Percentiles rank a stretch among this genome's conserved stretches.
Conservation (phyloP, 2,329 filamentous ascomycete species). For the Chaetomiaceae sp. region DNA sequence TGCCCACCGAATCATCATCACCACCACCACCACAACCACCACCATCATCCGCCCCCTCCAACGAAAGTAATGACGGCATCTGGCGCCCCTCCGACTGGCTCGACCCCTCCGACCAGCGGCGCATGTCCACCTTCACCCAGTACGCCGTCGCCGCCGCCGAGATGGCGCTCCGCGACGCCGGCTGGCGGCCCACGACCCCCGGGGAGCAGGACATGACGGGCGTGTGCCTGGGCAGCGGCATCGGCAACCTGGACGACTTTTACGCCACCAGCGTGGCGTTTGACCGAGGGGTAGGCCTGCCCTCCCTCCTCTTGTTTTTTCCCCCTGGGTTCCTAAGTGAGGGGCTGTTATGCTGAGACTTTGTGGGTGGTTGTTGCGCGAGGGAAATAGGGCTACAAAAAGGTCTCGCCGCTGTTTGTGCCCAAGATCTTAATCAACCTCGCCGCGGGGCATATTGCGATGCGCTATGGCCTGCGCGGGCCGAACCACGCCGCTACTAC, state of each 20-base stretch:
- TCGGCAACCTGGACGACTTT: slow-evolving; percentile 88
- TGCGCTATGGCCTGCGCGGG: slow-evolving; percentile 83
- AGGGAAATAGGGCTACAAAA: slow-evolving; percentile 70
- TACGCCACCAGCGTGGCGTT: slow-evolving; percentile 79
- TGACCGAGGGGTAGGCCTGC: slow-evolving; percentile 59
- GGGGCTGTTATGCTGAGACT: slow-evolving; percentile 2
- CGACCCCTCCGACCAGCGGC: slow-evolving; percentile 54
- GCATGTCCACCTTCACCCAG: slow-evolving; percentile 88
- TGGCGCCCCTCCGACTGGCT: slow-evolving; percentile 56
- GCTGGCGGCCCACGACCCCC: slow-evolving; percentile 60
- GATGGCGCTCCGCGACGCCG: slow-evolving; percentile 80
- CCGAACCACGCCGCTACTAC: slow-evolving; percentile 92
- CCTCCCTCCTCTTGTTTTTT: neutral
- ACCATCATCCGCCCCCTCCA: neutral
- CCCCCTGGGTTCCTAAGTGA: neutral
- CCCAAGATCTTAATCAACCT: slow-evolving; percentile 92
- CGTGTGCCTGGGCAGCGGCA: slow-evolving; percentile 90
- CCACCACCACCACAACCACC: slow-evolving; percentile 16
- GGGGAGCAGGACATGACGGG: slow-evolving; percentile 73
- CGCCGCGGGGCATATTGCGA: slow-evolving; percentile 89
- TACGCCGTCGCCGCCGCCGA: slow-evolving; percentile 83
- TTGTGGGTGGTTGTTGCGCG: neutral
- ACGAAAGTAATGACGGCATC: slow-evolving; percentile 21
- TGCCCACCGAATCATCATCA: slow-evolving; percentile 59
- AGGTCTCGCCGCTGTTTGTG: slow-evolving; percentile 90